Conservation (phyloP, 768 basidiomycete species). For the Nidularia sp. region DNA sequence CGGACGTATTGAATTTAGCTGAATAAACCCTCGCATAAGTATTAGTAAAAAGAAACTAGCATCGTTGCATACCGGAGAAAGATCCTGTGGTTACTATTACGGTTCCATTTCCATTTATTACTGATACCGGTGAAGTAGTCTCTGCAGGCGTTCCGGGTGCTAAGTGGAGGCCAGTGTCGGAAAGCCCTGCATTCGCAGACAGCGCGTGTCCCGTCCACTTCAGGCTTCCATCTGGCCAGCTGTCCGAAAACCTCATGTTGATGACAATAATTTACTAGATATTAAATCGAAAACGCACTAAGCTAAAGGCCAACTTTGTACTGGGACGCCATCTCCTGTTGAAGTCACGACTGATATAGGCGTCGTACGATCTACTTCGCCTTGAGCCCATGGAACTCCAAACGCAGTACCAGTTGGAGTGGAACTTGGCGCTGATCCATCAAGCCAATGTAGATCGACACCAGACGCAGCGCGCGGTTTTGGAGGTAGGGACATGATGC, state of each 20-base stretch:
- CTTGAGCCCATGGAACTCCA: constrained; percentile 31
- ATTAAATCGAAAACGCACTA: constrained; percentile 16
- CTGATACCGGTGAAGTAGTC: constrained; percentile 23
- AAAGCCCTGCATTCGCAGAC: constrained; percentile 17
- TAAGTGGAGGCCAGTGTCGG: constrained; percentile 15
- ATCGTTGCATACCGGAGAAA: constrained; percentile 20
- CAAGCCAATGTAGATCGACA: constrained; percentile 27
- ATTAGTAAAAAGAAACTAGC: neutral
- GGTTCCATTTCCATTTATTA: constrained; percentile 13
- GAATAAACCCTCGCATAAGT: neutral
- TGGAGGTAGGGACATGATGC: neutral
- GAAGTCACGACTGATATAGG: constrained; percentile 5
- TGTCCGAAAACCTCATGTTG: constrained; percentile 1
- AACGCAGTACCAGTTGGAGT: constrained; percentile 29
- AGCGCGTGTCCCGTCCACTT: constrained; percentile 37
- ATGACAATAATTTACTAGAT: neutral
- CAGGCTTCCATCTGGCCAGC: constrained; percentile 33
- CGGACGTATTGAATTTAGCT: constrained; percentile 27
- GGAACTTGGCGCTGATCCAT: constrained; percentile 18
- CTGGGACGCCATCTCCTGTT: constrained; percentile 10
- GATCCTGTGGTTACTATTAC: constrained; percentile 27
- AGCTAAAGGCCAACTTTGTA: constrained; percentile 30
- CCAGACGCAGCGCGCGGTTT: constrained; percentile 14
- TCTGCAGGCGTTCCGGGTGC: constrained; percentile 27
- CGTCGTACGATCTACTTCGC: constrained; percentile 31